These are phyloP conservation scores for Geranium brycei DNA, from an alignment of 345 rosid genomes.

Conservation along the genomic window DNA sequence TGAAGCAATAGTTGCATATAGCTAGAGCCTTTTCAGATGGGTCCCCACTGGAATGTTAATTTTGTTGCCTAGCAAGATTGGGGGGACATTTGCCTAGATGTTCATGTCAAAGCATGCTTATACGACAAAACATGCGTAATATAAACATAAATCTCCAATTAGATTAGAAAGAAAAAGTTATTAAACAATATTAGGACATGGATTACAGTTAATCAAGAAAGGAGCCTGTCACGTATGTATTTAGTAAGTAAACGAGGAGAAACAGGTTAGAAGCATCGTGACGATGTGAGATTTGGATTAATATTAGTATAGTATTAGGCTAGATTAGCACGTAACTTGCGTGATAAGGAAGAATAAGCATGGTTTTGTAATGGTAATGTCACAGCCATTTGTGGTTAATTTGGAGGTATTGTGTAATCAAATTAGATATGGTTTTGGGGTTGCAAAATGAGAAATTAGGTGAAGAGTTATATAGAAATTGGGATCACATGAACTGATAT, in stretches of 20 bases:
- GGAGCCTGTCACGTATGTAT: constrained; percentile 2
- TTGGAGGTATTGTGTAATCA: background rate
- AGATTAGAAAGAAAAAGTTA: background rate
- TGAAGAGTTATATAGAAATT: background rate
- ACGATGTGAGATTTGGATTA: background rate
- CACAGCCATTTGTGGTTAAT: no score
- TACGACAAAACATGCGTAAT: constrained; percentile 17
- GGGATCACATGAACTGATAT: constrained; percentile 33
- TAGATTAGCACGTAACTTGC: constrained; percentile 3
- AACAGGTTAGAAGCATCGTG: background rate
- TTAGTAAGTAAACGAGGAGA: background rate
- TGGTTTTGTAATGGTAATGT: background rate
- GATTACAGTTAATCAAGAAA: constrained; percentile 16
- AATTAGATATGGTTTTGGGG: background rate
- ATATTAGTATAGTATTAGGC: background rate
- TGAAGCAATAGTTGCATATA: background rate
- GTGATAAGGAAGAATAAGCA: constrained; percentile 20
- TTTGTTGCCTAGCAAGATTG: constrained; percentile 27
- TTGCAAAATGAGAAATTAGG: constrained; percentile 3
- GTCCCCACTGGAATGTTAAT: constrained; percentile 24
- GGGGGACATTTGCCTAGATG: constrained; percentile 28
- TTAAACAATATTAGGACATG: constrained; percentile 16
- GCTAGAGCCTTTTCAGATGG: constrained; percentile 2
- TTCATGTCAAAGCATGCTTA: constrained; percentile 22
- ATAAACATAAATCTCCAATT: constrained; percentile 9